Conservation (phyloP, 805 yeast species). For the Wickerhamiella dianesei region DNA sequence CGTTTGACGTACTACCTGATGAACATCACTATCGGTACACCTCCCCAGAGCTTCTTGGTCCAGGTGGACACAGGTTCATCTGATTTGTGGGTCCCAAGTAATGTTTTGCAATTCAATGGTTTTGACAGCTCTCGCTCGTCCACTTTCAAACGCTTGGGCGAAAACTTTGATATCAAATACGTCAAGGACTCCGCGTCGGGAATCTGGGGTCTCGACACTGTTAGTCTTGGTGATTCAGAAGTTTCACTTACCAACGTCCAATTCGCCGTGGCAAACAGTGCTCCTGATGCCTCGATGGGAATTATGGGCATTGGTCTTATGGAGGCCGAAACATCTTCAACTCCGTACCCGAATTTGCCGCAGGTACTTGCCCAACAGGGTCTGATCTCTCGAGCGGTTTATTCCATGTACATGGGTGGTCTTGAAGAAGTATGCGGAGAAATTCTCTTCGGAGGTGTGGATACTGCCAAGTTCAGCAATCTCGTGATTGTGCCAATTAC, state of each 20-base stretch:
- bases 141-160: slow-evolving; percentile 10
- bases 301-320: slow-evolving; percentile 23
- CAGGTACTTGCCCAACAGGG: slow-evolving; percentile 43
- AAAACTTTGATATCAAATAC: slow-evolving; percentile 21
- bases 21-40: slow-evolving; percentile 35
- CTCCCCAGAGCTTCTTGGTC: slow-evolving; percentile 39
- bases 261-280: slow-evolving; percentile 61
- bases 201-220: slow-evolving; percentile 48
- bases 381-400: slow-evolving; percentile 38
- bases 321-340: slow-evolving; percentile 12
- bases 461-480: slow-evolving; percentile 46
- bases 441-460: slow-evolving; percentile 63
- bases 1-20: slow-evolving; percentile 23
- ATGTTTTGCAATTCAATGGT: slow-evolving; percentile 17
- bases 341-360: slow-evolving; percentile 48
- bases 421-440: slow-evolving; percentile 31
- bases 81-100: slow-evolving; percentile 22
- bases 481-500: slow-evolving; percentile 35
- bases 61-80: slow-evolving; percentile 63
- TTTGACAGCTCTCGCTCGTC: slow-evolving; percentile 12
- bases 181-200: slow-evolving; percentile 42
- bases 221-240: slow-evolving; percentile 33
- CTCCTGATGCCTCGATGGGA: slow-evolving; percentile 49
- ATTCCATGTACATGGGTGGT: slow-evolving; percentile 48
- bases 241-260: slow-evolving; percentile 36